Evolutionary conservation across 1,284 basidiomycete genomes (phyloP), one percentile per base, ranked within the genome.

Genomic region (Trichosporon sp.): DNA sequence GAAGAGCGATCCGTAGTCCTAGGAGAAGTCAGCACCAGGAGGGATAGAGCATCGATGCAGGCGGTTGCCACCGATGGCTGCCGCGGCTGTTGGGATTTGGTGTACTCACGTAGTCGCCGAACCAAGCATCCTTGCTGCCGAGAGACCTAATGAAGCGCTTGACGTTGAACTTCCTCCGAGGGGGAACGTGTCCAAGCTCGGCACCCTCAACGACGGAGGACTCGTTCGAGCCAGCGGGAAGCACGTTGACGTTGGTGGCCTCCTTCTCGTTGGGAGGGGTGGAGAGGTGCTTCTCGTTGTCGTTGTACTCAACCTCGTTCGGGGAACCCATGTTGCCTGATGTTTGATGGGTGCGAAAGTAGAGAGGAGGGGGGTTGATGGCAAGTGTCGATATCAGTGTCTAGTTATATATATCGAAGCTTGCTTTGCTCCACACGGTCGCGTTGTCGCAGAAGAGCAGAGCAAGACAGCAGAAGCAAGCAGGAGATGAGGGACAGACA

Each of bases 1-100:
- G 71, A 78, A 74, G 3, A 77, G 67, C 3, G 73, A 64, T 7
- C 56, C 69, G 34, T 78, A 76, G 71, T 78, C 73, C 75, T 75
- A 31, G 8, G 27, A 9, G 8, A 8, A 12, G 60, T 68, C 64
- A 65, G 65, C 18, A 44, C 25, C n/a, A n/a, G n/a, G n/a, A 3
- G 15, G 9, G 29, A 32, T 34, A 6, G 29, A 34, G 58, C 5
- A 6, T 5, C 34, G 58, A 7, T 32, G 58, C 15, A 32, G 27
- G 5, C 18, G 42, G 63, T 34, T 23, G 42, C 11, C 42, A 64
- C 25, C 38, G 6, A 18, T 4, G 6, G 6, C 12, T 6, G 44
- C 18, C 18, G 44, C 21, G 44, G 44, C 25, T 65, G 44, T 9
- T n/a, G 31, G 12, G n/a, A 62, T 23, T 32, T n/a, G 32, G 31